Conservation (phyloP, 139 green algal species). For the Coccomyxa sp. region DNA sequence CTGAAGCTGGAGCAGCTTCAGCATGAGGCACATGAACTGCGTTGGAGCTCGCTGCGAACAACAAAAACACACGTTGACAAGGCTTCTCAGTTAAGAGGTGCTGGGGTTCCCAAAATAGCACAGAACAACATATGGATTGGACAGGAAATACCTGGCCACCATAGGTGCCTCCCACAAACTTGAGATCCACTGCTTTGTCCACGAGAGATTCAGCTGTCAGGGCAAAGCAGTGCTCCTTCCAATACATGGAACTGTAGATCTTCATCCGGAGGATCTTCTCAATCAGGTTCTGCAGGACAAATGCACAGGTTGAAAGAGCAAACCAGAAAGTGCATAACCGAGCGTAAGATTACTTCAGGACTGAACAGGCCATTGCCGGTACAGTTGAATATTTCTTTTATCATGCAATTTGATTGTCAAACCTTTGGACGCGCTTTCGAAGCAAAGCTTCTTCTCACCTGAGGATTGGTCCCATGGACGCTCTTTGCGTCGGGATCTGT, state of each 20-base stretch:
- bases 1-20: slow-evolving; percentile 99
- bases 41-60: slow-evolving; percentile 58
- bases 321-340: background rate
- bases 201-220: slow-evolving; percentile 91
- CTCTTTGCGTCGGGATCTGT: slow-evolving; percentile 65
- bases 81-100: background rate
- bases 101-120: background rate
- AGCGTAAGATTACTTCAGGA: background rate
- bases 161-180: slow-evolving; percentile 77
- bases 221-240: slow-evolving; percentile 98
- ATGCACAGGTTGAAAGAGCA: background rate
- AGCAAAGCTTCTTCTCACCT: slow-evolving; percentile 37
- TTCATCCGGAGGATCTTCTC: slow-evolving; percentile 89
- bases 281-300: slow-evolving; percentile 74
- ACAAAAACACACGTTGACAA: background rate
- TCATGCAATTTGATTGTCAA: too few species aligned
- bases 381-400: background rate
- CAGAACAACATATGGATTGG: too few species aligned
- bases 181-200: slow-evolving; percentile 89
- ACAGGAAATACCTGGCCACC: slow-evolving; percentile 49
- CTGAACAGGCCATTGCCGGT: background rate
- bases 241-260: slow-evolving; percentile 93
- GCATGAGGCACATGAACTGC: slow-evolving; percentile 91
- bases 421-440: too few species aligned
- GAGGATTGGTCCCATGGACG: slow-evolving; percentile 90